These are phyloP conservation scores for Nicotiana obtusifolia DNA, from an alignment of 257 asterid species.

Conservation along the genomic window DNA sequence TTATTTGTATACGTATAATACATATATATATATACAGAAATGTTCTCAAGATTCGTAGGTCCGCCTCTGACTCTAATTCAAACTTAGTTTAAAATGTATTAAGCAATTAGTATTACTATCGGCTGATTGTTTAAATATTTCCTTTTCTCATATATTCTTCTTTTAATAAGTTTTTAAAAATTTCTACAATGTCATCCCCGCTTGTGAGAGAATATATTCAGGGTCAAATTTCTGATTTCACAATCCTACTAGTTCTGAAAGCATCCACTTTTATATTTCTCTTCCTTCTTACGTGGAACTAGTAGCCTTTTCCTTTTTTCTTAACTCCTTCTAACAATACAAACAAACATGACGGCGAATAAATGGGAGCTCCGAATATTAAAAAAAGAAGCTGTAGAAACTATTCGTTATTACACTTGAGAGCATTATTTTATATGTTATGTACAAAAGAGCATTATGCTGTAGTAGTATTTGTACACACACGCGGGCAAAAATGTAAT, in stretches of 20 bases:
- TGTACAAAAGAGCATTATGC: not conserved
- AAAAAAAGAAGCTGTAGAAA: not conserved
- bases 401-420: not conserved
- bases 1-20: too few relatives aligned
- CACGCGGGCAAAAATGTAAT: not conserved
- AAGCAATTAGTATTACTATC: not conserved
- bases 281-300: slow-evolving; percentile 7
- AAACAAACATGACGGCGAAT: not conserved
- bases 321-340: not conserved
- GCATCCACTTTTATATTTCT: not conserved
- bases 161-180: not conserved
- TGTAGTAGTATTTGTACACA: not conserved
- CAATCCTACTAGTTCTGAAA: not conserved
- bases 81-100: too few relatives aligned
- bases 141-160: not conserved
- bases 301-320: slow-evolving; percentile 5
- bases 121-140: not conserved
- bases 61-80: too few relatives aligned
- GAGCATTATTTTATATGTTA: not conserved
- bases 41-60: too few relatives aligned
- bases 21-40: too few relatives aligned
- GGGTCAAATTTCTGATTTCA: not conserved
- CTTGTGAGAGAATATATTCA: not conserved
- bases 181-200: not conserved
- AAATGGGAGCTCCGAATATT: not conserved